These are phyloP conservation scores for Colletotrichum lini DNA, from an alignment of 2,329 filamentous ascomycete species.

Conservation along the genomic window DNA sequence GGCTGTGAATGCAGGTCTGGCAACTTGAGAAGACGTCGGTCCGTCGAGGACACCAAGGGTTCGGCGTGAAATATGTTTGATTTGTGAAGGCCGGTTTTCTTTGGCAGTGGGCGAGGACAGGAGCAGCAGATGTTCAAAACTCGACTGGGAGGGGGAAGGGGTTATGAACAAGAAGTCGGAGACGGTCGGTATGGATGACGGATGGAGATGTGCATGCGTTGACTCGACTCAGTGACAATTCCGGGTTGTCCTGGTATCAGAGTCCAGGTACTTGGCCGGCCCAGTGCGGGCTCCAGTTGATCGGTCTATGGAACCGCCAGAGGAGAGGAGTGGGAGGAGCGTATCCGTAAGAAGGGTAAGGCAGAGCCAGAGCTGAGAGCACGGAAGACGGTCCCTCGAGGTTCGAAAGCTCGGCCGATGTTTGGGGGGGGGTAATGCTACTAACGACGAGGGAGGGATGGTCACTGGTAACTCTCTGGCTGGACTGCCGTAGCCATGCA, in stretches of 20 bases:
- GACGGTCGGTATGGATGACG: conserved; percentile 12
- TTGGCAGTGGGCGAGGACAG: neutral
- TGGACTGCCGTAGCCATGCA: neutral
- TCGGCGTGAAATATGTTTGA: neutral
- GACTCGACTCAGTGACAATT: conserved; percentile 39
- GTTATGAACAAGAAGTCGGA: conserved; percentile 32
- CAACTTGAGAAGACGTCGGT: neutral
- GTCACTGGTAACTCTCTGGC: neutral
- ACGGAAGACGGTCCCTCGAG: conserved; percentile 16
- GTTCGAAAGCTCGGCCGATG: conserved; percentile 30
- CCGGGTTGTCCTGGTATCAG: conserved; percentile 35
- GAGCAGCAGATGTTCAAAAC: conserved; percentile 5
- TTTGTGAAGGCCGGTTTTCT: neutral
- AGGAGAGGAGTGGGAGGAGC: conserved; percentile 24
- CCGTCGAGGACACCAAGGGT: neutral
- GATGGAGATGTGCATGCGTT: conserved; percentile 32
- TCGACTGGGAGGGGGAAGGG: conserved; percentile 11
- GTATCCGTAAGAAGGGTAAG: conserved; percentile 34
- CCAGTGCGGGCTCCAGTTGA: conserved; percentile 32
- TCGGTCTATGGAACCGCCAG: conserved; percentile 15
- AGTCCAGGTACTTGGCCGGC: conserved; percentile 26
- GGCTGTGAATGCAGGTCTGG: neutral
- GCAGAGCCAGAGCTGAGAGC: conserved; percentile 3
- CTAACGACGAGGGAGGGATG: conserved; percentile 5
- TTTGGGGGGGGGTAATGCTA: conserved; percentile 1